Evolutionary conservation across 2,329 filamentous ascomycete genomes (phyloP).

Genomic region (Pezicula carpinea): DNA sequence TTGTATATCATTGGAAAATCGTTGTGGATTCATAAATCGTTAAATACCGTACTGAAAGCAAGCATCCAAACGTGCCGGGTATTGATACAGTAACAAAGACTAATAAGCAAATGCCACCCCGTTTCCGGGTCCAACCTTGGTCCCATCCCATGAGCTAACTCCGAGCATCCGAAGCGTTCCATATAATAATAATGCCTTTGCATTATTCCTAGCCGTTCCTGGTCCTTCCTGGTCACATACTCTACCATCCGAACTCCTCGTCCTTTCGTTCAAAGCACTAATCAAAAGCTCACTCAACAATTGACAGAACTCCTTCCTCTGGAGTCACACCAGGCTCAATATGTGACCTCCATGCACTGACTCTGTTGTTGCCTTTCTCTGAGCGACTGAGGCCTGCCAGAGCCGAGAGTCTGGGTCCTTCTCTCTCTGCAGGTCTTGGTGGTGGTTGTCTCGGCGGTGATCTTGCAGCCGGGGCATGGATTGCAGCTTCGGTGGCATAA

Average conservation of each 20-base stretch:
- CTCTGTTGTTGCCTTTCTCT: slow-evolving; percentile 19
- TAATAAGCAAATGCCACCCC: too few species aligned
- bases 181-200: too few species aligned
- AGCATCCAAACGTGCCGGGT: too few species aligned
- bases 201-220: too few species aligned
- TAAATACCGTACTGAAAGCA: too few species aligned
- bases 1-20: too few species aligned
- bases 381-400: slow-evolving; percentile 23
- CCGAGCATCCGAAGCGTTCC: too few species aligned
- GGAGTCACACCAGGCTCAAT: slow-evolving; percentile 23
- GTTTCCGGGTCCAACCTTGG: too few species aligned
- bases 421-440: background rate
- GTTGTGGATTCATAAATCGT: too few species aligned
- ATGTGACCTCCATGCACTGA: slow-evolving; percentile 26
- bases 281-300: background rate
- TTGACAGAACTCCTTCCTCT: slow-evolving; percentile 23
- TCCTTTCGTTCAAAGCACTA: background rate
- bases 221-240: background rate
- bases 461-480: slow-evolving; percentile 18
- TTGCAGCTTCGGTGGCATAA: slow-evolving; percentile 21
- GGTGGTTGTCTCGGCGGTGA: background rate
- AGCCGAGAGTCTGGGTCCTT: slow-evolving; percentile 12
- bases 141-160: too few species aligned
- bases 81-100: too few species aligned
- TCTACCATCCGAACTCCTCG: too few species aligned